Evolutionary conservation across 2,329 filamentous ascomycete species (phyloP), one percentile per base, ranked within the genome.

Genomic region (Fusarium marasasianum): DNA sequence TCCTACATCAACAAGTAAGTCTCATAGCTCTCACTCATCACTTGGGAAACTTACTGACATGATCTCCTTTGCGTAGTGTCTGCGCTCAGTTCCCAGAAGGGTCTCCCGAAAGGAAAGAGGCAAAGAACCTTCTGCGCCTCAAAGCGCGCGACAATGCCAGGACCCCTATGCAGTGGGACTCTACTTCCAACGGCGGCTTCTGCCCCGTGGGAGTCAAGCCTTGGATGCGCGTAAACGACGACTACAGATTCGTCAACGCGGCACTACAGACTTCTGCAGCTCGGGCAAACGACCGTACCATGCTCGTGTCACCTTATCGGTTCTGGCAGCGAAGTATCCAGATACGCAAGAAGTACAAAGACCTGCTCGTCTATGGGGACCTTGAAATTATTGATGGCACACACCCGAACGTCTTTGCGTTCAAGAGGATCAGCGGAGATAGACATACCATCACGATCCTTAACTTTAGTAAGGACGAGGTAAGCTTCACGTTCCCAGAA

Each of bases 151-250:
- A 94, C 74, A 91, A 93, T 77, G 87, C 87, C 2, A 86, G 92
- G 29, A 87, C 91, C 1, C 91, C 91, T 0, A 89, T 93, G 74
- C 89, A 92, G 68, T 94, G 91, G 92, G 83, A 79, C 40, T 74
- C 71, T 37, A 73, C 71, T 44, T 77, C 77, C 44, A 77, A 78
- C 63, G 80, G 80, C 12, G 81, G 81, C 15, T 83, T 82, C 71
- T 81, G 81, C 1, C 79, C 81, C 44, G 68, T 82, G 0, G 83
- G 81, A 1, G 84, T 77, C 50, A 78, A 80, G 68, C 75, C 81
- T 2, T 82, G 81, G 81, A 82, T 82, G 81, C 80, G 80, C 50
- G 56, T 77, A 1, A 80, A 82, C n/a, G 78, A 80, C 2, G 58
- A 81, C 9, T 79, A 79, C 6, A 35, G 38, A 14, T 64, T 79